Base-by-base conservation (phyloP, 2,329 filamentous ascomycete genomes). In the Tolypocladium nubicola region DNA sequence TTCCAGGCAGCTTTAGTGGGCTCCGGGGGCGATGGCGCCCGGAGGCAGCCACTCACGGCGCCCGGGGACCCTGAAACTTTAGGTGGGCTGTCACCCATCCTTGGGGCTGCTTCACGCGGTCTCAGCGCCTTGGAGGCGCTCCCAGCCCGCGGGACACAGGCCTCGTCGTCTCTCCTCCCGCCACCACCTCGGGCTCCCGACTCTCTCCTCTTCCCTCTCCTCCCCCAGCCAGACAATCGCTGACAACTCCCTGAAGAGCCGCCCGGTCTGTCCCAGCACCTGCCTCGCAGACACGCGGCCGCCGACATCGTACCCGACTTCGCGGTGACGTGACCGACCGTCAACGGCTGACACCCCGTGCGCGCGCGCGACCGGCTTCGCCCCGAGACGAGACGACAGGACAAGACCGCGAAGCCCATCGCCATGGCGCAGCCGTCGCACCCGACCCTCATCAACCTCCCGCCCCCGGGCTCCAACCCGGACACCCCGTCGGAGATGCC, bases 401-500 rank as follows among this genome's bases (percentile, higher is more conserved):
- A 11, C 35, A 3, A 26, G 3, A 14, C 43, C 21, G 13, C 43
- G 11, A 26, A 38, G 11, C 16, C 6, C 45, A 19, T 57, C 59
- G 60, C 56, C 57, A 75, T 75, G 73, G 69, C 73, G 65, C 73
- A 75, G 62, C 69, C 66, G 63, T 70, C 69, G 55, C 73, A 73
- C 62, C 87, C 86, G 26, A 92, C 87, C 59, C 75, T 93, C 61
- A 92, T 93, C 78, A 90, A 92, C 70, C 81, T 96, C 59, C 90
- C 90, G 50, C 89, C 89, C 60, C 87, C 89, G 58, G 84, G 87
- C 23, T 92, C 90, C 40, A 88, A 90, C 61, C 87, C 89, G 56
- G 88, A 90, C 62, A 96, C 91, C 26, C 92, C 91, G 38, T 92
- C 88, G 56, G 92, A 97, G 67, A 87, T 89, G 75, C 92, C 92